A percentile compares a stretch with the other conserved stretches of the same genome.
Conservation (phyloP, 2,329 filamentous ascomycete species). For the Bipolaris cookei region DNA sequence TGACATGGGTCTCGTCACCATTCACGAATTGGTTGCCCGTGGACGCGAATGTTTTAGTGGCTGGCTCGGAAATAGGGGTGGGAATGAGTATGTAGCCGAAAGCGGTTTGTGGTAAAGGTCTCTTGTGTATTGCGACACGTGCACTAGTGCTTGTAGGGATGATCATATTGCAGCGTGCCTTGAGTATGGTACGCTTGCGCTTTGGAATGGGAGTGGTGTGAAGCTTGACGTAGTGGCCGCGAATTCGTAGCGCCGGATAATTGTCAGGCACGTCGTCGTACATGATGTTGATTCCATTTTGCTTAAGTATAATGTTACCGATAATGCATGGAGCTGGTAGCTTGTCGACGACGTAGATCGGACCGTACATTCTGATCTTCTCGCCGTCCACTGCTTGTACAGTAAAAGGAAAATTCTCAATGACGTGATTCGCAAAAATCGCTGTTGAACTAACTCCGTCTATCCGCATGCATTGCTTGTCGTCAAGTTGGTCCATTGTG, state of each 20-base stretch:
- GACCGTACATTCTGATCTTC: neutral
- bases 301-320: neutral
- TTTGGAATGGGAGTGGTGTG: neutral
- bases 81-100: neutral
- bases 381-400: neutral
- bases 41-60: neutral
- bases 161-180: neutral
- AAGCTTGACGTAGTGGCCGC: neutral
- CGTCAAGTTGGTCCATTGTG: neutral
- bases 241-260: neutral
- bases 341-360: neutral
- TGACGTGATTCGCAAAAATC: neutral
- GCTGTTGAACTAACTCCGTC: neutral
- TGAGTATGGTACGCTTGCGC: neutral
- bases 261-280: neutral
- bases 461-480: neutral
- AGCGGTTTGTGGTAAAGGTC: neutral
- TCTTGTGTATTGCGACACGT: neutral
- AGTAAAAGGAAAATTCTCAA: neutral
- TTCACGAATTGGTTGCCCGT: neutral
- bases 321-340: neutral
- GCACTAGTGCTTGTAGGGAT: neutral
- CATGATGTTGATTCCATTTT: neutral
- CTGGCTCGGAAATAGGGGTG: neutral
- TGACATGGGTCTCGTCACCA: neutral